Percentiles rank a stretch among this genome's conserved stretches.
phyloP scores from a whole-genome alignment of 2,329 filamentous ascomycete species.

The Botrytis hyacinthi region DNA sequence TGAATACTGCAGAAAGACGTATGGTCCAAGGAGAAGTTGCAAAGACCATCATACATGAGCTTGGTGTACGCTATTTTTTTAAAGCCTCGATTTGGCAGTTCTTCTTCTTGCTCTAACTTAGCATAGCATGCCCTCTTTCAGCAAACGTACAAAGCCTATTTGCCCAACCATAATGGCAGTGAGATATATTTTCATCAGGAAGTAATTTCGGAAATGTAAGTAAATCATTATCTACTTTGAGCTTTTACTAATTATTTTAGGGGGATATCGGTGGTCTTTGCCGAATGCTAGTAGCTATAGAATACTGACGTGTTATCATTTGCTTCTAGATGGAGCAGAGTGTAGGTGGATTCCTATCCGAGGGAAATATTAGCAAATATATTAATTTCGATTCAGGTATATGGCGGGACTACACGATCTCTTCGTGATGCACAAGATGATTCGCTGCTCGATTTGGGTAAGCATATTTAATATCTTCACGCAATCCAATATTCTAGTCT shows the following conservation, averaged over 20 bases:
- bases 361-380: neutral
- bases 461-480: neutral
- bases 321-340: neutral
- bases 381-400: neutral
- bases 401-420: neutral
- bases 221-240: neutral
- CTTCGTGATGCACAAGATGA: neutral
- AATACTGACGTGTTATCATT: neutral
- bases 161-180: neutral
- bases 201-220: constrained; percentile 7
- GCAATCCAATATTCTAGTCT: neutral
- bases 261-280: constrained; percentile 1
- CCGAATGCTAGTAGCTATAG: neutral
- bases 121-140: neutral
- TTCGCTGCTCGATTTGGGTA: neutral
- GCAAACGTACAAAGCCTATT: neutral
- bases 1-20: constrained; percentile 13
- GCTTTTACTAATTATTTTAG: neutral
- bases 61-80: neutral
- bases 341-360: neutral
- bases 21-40: neutral
- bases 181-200: neutral
- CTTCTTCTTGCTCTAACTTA: neutral
- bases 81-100: too few species aligned
- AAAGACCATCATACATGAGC: constrained; percentile 18